Conservation (phyloP, 805 yeast genomes). For the Candida boleticola region DNA sequence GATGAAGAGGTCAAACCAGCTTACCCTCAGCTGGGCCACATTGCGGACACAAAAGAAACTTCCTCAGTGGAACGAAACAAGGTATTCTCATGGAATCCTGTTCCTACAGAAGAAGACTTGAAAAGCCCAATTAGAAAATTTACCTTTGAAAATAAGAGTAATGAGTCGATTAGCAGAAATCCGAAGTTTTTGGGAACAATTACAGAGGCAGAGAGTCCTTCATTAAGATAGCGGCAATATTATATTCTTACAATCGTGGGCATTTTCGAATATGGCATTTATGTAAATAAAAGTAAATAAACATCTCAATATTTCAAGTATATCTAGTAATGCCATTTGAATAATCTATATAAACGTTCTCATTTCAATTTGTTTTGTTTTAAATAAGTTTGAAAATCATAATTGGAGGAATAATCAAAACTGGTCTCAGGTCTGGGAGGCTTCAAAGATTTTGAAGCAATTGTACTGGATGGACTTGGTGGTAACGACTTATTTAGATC, state of each 20-base stretch:
- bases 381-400: conserved; percentile 37
- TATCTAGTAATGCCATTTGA: too few species aligned
- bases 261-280: not conserved
- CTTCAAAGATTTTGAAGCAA: not conserved
- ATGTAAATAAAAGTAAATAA: not conserved
- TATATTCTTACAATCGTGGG: too few species aligned
- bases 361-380: conserved; percentile 18
- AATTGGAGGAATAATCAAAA: not conserved
- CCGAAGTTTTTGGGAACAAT: conserved; percentile 19
- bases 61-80: not conserved
- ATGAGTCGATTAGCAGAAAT: conserved; percentile 11
- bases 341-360: too few species aligned
- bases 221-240: not conserved
- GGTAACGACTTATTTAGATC: conserved; percentile 2
- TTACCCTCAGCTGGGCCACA: not conserved
- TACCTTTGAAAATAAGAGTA: conserved; percentile 6
- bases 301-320: too few species aligned
- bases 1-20: conserved; percentile 8
- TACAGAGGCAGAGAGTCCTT: conserved; percentile 18
- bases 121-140: conserved; percentile 6
- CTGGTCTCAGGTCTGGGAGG: not conserved
- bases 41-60: not conserved
- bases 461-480: conserved; percentile 7
- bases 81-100: not conserved
- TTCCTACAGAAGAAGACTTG: not conserved